These are phyloP conservation scores for Metschnikowia kofuensis DNA, from an alignment of 805 yeast genomes.

Conservation along the genomic window DNA sequence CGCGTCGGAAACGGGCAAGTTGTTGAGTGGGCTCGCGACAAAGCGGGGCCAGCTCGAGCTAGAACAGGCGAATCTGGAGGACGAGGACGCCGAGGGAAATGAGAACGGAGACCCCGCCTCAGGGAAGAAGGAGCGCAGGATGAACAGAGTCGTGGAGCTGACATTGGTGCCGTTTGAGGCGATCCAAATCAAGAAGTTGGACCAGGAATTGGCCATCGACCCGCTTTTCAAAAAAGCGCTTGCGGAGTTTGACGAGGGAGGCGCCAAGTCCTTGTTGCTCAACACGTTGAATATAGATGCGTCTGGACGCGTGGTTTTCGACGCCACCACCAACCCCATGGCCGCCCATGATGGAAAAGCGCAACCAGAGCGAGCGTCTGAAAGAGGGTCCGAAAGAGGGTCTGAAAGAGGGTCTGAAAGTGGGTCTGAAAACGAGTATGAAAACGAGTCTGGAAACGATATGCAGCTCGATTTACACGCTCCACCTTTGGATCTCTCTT, in stretches of 20 bases:
- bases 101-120: constrained; percentile 20
- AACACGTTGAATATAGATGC: constrained; percentile 58
- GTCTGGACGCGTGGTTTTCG: constrained; percentile 60
- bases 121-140: constrained; percentile 13
- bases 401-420: too few species aligned
- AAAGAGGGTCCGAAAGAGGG: too few species aligned
- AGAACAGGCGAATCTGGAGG: constrained; percentile 21
- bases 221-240: constrained; percentile 73
- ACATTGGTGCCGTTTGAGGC: constrained; percentile 39
- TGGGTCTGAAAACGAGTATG: too few species aligned
- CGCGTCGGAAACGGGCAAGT: constrained; percentile 82
- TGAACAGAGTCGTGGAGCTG: constrained; percentile 22
- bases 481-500: constrained; percentile 4
- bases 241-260: constrained; percentile 81
- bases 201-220: constrained; percentile 64
- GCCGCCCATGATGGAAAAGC: constrained; percentile 10
- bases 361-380: background rate
- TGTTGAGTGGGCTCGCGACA: constrained; percentile 69
- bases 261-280: constrained; percentile 65
- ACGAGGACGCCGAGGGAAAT: constrained; percentile 17
- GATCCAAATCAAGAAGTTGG: constrained; percentile 53
- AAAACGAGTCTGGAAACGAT: constrained; percentile 9
- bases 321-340: constrained; percentile 45
- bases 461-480: constrained; percentile 18
- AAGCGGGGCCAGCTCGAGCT: constrained; percentile 23